Percentiles rank a stretch among this genome's conserved stretches.
These are phyloP conservation scores for Eucalyptus polybractea DNA, from an alignment of 345 rosid genomes.

Conservation along the genomic window DNA sequence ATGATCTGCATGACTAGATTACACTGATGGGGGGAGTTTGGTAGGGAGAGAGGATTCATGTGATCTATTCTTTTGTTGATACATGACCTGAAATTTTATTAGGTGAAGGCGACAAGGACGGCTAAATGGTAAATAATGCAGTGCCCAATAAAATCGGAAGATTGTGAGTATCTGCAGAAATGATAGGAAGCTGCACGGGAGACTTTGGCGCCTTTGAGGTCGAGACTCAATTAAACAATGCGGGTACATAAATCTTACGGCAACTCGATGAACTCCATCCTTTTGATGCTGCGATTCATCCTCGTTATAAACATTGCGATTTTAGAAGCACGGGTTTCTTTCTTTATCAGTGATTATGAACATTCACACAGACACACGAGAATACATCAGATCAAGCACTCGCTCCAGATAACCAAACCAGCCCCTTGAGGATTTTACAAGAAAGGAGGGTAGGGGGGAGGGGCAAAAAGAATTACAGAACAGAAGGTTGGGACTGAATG, in stretches of 20 bases:
- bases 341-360: not conserved
- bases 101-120: not conserved
- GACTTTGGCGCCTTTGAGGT: not conserved
- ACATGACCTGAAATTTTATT: not conserved
- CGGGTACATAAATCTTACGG: not conserved
- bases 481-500: not conserved
- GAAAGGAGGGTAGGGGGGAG: not conserved
- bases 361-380: not conserved
- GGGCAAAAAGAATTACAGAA: not conserved
- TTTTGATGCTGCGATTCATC: not conserved
- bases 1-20: not conserved
- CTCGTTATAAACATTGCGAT: not conserved
- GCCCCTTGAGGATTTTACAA: not conserved
- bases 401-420: not conserved
- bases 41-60: not conserved
- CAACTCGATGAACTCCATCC: not conserved
- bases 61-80: not conserved
- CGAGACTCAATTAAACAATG: not conserved
- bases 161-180: not conserved
- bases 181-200: not conserved
- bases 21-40: not conserved
- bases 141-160: not conserved
- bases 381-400: not conserved
- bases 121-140: not conserved
- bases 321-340: not conserved